Base-by-base conservation (phyloP, 116 monocot species). In the Dioscorea cayenensis region DNA sequence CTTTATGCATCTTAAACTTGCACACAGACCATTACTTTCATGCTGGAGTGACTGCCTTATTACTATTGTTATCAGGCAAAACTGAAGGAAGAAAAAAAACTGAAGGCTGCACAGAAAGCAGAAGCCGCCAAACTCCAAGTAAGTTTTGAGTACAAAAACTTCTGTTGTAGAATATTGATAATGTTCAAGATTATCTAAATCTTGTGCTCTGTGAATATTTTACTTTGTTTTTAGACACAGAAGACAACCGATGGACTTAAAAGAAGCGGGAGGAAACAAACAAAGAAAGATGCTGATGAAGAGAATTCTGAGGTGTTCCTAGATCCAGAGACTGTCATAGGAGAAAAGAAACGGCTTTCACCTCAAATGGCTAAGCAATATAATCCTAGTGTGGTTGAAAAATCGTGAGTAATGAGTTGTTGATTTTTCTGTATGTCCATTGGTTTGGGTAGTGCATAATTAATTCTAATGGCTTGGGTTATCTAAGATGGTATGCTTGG, bases 331-430 rank as follows among this genome's bases (percentile, higher is more conserved):
- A 95, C 95, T 32, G 72, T 75, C 70, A 5, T 37, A 67, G 95
- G 95, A 51, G 78, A 89, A 70, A 95, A 95, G 76, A 95, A 95
- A 62, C 76, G 66, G 7, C 92, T 95, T 28, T 89, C 95, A 28
- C 71, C 20, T 81, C 78, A 82, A 49, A 86, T 96, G 87, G 90
- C 95, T 3, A 96, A 92, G 72, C 89, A 96, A 72, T 96, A 96
- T 77, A 96, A 63, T 76, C 95, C 95, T 1, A 83, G 43, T 76
- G 80, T 73, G 13, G 95, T 96, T 59, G 92, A 96, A 75, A 96
- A 96, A 79, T 90, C 89, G 95, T 95, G 77, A 62, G 70, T 65
- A 8, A 11, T 66, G 1, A 25, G 72, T 18, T 32, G 64, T 37
- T 27, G 38, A 7, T 78, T 28, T 49, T 11, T 51, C 51, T 62